A percentile compares a stretch with the other conserved stretches of the same genome.
phyloP scores from a whole-genome alignment of 805 yeast species.

The Nakazawaea wickerhamii region DNA sequence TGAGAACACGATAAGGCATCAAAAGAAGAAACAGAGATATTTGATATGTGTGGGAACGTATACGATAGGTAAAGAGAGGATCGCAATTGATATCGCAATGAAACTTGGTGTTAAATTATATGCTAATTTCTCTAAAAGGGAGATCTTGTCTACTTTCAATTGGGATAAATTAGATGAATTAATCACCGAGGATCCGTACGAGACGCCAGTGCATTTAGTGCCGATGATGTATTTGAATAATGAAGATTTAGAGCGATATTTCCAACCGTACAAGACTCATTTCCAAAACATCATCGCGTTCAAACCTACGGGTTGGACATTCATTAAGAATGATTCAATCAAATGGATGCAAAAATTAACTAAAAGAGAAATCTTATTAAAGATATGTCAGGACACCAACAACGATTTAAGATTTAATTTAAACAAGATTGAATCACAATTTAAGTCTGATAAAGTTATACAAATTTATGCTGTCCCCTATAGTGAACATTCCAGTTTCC shows the following conservation, averaged over 20 bases:
- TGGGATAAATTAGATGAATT: slow-evolving; percentile 36
- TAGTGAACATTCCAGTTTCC: slow-evolving; percentile 88
- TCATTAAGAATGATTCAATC: slow-evolving; percentile 24
- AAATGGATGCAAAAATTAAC: slow-evolving; percentile 16
- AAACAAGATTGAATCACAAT: slow-evolving; percentile 26
- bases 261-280: slow-evolving; percentile 36
- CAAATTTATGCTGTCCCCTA: slow-evolving; percentile 72
- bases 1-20: slow-evolving; percentile 12
- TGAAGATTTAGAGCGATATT: slow-evolving; percentile 42
- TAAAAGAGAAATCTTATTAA: slow-evolving; percentile 11
- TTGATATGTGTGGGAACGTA: slow-evolving; percentile 79
- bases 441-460: slow-evolving; percentile 27
- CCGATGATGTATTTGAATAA: slow-evolving; percentile 54
- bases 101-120: slow-evolving; percentile 47
- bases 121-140: slow-evolving; percentile 43
- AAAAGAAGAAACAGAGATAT: slow-evolving; percentile 27
- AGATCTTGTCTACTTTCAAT: slow-evolving; percentile 39
- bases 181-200: slow-evolving; percentile 38
- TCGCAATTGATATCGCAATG: slow-evolving; percentile 65
- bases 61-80: slow-evolving; percentile 85
- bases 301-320: slow-evolving; percentile 91
- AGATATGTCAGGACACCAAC: slow-evolving; percentile 10
- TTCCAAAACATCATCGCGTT: slow-evolving; percentile 66
- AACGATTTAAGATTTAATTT: slow-evolving; percentile 16
- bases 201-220: slow-evolving; percentile 64